Evolutionary conservation across 208 protist species (phyloP).

Genomic region (Novymonas esmeraldas): DNA sequence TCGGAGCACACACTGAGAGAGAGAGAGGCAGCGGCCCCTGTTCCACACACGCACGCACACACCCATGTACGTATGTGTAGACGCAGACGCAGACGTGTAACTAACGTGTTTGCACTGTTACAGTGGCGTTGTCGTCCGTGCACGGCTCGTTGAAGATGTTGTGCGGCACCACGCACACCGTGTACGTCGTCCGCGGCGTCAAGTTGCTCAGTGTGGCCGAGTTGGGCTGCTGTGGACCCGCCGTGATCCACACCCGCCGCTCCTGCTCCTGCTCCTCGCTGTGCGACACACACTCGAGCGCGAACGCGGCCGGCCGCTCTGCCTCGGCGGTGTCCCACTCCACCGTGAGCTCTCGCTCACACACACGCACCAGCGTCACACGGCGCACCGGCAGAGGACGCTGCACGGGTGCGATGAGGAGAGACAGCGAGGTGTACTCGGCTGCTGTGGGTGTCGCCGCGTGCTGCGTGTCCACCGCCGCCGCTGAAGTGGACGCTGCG

Average conservation of each 20-base stretch:
- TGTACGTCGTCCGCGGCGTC: slow-evolving; percentile 13
- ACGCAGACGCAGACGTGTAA: background rate
- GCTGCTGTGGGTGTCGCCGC: background rate
- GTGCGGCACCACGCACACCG: slow-evolving; percentile 12
- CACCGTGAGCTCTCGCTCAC: background rate
- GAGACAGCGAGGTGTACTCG: slow-evolving; percentile 1
- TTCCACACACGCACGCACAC: slow-evolving; percentile 7
- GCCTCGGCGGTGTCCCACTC: slow-evolving; percentile 5
- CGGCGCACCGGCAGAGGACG: slow-evolving; percentile 10
- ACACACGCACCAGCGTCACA: background rate
- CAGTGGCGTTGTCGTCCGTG: slow-evolving; percentile 7
- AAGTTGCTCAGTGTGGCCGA: background rate
- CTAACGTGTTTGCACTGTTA: slow-evolving; percentile 15
- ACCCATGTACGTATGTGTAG: background rate
- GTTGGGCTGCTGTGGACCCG: slow-evolving; percentile 2
- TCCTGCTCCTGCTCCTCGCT: background rate
- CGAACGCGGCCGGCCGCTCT: slow-evolving; percentile 8
- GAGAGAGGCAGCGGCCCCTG: background rate
- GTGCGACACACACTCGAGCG: slow-evolving; percentile 2
- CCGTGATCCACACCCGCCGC: background rate
- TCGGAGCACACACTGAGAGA: background rate
- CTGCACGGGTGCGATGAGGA: slow-evolving; percentile 4
- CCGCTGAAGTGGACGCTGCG: too few species aligned
- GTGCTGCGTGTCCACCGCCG: background rate
- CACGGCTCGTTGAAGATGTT: slow-evolving; percentile 18